phyloP scores from a whole-genome alignment of 2,329 filamentous ascomycete species.

The Penicillium sp. region DNA sequence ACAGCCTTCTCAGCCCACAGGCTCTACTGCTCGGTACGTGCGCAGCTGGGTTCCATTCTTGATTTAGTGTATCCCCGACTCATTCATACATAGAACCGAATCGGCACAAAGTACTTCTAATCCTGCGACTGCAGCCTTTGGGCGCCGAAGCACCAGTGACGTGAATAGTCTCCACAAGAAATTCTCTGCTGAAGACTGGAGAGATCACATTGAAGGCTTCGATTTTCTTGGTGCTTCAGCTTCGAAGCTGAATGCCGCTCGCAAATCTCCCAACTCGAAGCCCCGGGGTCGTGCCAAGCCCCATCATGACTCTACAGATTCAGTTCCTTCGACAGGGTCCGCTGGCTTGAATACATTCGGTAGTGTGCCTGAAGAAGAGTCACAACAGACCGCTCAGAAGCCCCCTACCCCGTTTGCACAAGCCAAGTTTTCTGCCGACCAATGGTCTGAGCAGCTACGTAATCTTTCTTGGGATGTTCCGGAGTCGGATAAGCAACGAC shows the following conservation, averaged over 20 bases:
- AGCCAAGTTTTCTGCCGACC: slow-evolving; percentile 39
- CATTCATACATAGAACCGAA: slow-evolving; percentile 5
- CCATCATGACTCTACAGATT: slow-evolving; percentile 20
- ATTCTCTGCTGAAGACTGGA: slow-evolving; percentile 46
- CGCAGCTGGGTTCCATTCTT: not conserved
- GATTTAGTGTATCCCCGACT: not conserved
- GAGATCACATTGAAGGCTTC: slow-evolving; percentile 35
- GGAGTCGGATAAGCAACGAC: slow-evolving; percentile 27
- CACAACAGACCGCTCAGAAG: slow-evolving; percentile 18
- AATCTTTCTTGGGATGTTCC: slow-evolving; percentile 35
- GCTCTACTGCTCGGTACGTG: slow-evolving; percentile 17
- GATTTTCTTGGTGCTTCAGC: slow-evolving; percentile 39
- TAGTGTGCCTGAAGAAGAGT: slow-evolving; percentile 12
- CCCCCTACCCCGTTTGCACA: slow-evolving; percentile 33
- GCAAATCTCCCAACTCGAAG: slow-evolving; percentile 17
- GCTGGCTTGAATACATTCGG: slow-evolving; percentile 21
- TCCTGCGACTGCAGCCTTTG: slow-evolving; percentile 23
- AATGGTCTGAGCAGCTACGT: slow-evolving; percentile 41
- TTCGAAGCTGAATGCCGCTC: slow-evolving; percentile 17
- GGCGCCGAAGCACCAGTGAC: slow-evolving; percentile 34
- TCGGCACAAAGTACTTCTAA: not conserved
- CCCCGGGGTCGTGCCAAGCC: slow-evolving; percentile 24
- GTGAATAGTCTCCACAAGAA: slow-evolving; percentile 32
- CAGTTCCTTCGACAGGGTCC: slow-evolving; percentile 18
- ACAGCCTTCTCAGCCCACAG: slow-evolving; percentile 8